These are phyloP conservation scores for Saccharomyces kudriavzevii DNA, from an alignment of 805 yeast genomes.

Conservation along the genomic window DNA sequence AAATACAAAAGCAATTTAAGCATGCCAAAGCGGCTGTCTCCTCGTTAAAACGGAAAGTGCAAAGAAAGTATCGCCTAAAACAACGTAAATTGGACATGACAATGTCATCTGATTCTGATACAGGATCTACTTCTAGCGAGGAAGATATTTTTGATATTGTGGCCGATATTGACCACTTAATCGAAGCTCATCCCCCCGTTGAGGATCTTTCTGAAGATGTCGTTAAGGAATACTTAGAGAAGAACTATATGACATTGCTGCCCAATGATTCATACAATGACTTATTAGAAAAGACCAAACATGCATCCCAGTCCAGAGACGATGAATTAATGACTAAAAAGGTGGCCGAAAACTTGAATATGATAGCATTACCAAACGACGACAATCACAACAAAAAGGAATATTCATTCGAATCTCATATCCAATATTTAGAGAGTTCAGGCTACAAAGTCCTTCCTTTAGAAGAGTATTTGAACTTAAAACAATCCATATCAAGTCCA, in stretches of 20 bases:
- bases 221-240: not conserved
- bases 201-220: not conserved
- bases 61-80: not conserved
- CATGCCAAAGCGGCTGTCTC: not conserved
- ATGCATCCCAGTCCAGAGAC: not conserved
- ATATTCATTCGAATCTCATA: slow-evolving; percentile 4
- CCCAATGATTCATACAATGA: not conserved
- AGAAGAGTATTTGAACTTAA: slow-evolving; percentile 7
- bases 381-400: slow-evolving; percentile 2
- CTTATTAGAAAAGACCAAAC: not conserved
- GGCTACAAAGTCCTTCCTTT: slow-evolving; percentile 6
- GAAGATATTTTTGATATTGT: not conserved
- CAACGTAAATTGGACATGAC: not conserved
- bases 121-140: not conserved
- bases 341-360: slow-evolving; percentile 10
- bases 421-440: slow-evolving; percentile 1
- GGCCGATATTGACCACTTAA: not conserved
- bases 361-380: slow-evolving; percentile 9
- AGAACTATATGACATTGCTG: not conserved
- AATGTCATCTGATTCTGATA: not conserved
- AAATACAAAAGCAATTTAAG: not conserved
- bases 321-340: slow-evolving; percentile 5
- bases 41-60: not conserved
- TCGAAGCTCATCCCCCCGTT: not conserved
- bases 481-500: slow-evolving; percentile 11